phyloP scores from a whole-genome alignment of 208 protist genomes.

The Tritrichomonas musculus region DNA sequence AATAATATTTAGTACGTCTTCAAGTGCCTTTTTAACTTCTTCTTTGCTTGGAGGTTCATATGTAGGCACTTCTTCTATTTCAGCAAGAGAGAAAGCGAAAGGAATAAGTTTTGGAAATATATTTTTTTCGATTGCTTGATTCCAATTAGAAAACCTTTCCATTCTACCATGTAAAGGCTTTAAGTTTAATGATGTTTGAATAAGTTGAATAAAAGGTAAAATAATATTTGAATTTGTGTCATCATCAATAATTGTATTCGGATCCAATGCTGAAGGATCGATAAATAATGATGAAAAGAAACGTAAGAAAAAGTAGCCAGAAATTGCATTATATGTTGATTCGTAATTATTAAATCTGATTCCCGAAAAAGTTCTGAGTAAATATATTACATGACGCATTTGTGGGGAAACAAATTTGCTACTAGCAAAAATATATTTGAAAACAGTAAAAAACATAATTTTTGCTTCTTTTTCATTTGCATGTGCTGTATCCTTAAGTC shows the following conservation, averaged over 20 bases:
- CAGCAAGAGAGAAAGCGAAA: not conserved
- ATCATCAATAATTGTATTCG: not conserved
- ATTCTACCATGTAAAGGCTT: not conserved
- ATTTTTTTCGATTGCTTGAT: not conserved
- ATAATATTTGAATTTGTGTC: not conserved
- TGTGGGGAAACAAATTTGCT: not conserved
- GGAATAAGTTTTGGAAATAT: not conserved
- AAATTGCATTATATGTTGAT: not conserved
- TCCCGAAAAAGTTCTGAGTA: not conserved
- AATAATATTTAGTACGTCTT: not conserved
- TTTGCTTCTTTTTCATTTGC: not conserved
- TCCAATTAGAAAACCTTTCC: not conserved
- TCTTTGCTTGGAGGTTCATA: not conserved
- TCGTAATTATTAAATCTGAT: not conserved
- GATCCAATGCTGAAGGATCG: not conserved
- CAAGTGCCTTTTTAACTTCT: not conserved
- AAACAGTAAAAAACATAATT: not conserved
- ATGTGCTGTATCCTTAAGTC: not conserved
- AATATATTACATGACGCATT: not conserved
- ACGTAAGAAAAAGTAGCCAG: not conserved
- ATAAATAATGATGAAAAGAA: not conserved
- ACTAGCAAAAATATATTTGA: not conserved
- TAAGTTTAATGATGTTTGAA: not conserved
- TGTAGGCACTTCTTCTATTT: not conserved
- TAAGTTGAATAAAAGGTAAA: not conserved